Conservation (phyloP, 2,329 filamentous ascomycete genomes). For the Whalleya microplaca region DNA sequence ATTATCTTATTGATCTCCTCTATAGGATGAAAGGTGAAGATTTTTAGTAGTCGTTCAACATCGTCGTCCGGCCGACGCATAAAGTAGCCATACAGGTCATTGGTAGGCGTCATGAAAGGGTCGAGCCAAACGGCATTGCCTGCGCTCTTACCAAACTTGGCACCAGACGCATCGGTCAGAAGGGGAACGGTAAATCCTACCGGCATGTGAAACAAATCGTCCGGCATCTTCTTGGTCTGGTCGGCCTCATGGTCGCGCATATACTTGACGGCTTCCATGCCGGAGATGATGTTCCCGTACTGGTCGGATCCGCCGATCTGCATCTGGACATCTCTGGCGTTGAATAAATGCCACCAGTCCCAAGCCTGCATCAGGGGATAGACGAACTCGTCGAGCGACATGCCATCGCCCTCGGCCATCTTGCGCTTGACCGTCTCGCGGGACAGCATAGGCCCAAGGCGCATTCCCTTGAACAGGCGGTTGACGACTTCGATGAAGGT, state of each 20-base stretch:
- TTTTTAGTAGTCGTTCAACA: conserved; percentile 78
- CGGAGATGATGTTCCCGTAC: conserved; percentile 92
- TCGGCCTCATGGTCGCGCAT: conserved; percentile 64
- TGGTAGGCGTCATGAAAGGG: conserved; percentile 74
- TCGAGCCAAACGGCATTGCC: conserved; percentile 96
- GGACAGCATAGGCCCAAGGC: conserved; percentile 84
- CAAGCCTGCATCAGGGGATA: conserved; percentile 94
- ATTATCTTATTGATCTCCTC: conserved; percentile 70
- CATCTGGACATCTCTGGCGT: conserved; percentile 67
- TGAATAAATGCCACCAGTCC: conserved; percentile 93
- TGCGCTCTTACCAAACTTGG: conserved; percentile 93
- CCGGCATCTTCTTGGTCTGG: conserved; percentile 43
- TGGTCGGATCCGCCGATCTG: conserved; percentile 96
- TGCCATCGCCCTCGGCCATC: conserved; percentile 83
- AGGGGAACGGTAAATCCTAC: conserved; percentile 91
- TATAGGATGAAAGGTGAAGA: conserved; percentile 87
- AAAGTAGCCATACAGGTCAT: conserved; percentile 92
- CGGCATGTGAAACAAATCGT: conserved; percentile 57
- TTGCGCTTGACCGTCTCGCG: conserved; percentile 87
- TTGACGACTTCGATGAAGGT: conserved; percentile 75
- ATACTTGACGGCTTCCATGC: conserved; percentile 81
- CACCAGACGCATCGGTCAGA: conserved; percentile 80
- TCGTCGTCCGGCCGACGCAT: conserved; percentile 80
- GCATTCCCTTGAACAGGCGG: conserved; percentile 71
- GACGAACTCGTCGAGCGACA: conserved; percentile 91